Conservation (phyloP, 306 rosid genomes). For the Argentina anserina region DNA sequence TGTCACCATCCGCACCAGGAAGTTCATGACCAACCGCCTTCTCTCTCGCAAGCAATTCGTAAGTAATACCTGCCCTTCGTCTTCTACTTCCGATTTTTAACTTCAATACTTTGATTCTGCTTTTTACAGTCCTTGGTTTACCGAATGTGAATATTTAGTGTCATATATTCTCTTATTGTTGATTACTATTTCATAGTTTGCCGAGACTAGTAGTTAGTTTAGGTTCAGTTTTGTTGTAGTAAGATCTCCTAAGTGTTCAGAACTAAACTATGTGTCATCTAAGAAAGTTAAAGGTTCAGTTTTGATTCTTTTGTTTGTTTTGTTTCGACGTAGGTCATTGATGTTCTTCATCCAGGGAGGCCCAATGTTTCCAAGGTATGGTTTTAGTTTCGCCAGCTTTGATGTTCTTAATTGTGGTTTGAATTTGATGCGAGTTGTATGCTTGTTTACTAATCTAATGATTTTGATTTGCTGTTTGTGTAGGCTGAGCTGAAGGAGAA, state of each 20-base stretch:
- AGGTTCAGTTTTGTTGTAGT: neutral
- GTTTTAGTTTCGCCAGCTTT: neutral
- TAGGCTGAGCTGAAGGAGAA: slow-evolving; percentile 96
- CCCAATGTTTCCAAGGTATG: slow-evolving; percentile 86
- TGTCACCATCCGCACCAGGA: slow-evolving; percentile 78
- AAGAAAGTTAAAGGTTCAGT: neutral
- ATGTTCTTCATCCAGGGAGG: slow-evolving; percentile 91
- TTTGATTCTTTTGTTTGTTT: neutral
- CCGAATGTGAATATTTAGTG: neutral
- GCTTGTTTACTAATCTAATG: neutral
- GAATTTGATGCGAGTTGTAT: neutral
- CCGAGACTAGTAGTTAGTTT: neutral
- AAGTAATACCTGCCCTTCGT: slow-evolving; percentile 7
- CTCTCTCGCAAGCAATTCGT: slow-evolving; percentile 92
- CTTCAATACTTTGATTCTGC: neutral
- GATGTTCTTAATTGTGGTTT: neutral
- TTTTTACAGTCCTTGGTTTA: neutral
- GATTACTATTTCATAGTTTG: too few relatives aligned
- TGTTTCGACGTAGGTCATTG: slow-evolving; percentile 49
- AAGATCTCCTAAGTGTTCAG: too few relatives aligned
- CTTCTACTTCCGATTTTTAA: neutral
- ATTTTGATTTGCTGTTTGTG: neutral
- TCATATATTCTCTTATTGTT: neutral
- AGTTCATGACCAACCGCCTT: slow-evolving; percentile 91
- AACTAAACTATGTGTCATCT: neutral